Base-by-base conservation (phyloP, 202 grass and related monocot species). In the Saccharum hybrid region DNA sequence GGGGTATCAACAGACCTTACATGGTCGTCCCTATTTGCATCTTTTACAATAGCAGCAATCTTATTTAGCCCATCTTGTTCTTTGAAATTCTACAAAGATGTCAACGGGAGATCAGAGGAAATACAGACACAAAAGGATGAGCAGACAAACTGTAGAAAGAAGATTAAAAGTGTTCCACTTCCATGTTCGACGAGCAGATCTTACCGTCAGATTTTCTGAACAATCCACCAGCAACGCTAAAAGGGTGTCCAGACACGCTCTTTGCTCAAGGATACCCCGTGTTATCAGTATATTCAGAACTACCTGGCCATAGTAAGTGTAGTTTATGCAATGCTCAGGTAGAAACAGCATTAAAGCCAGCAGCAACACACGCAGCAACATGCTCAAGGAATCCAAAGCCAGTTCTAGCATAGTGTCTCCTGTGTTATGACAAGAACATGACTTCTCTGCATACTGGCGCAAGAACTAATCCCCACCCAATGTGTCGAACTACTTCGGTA, bases 221-320 rank as follows among this genome's bases (percentile, higher is more conserved):
- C 75, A 90, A 84, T 62, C 57, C 68, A 92, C 70, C 66, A 92
- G 62, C 54, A 92, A 38, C 18, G 87, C 70, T 74, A 92, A 68
- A 70, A 92, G 87, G 8, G 87, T 79, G 74, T 92, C 90, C 66
- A 92, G 82, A 79, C 84, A 90, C 39, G 80, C 84, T 87, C 34
- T 84, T 86, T 90, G 87, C 74, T 92, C 84, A 14, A 87, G 71
- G 51, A 71, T 23, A 30, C 87, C 81, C 43, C 72, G 84, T 74
- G 64, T 82, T 51, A 57, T 71, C 52, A 92, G 82, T 79, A 87
- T 78, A 78, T 28, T 79, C 42, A 90, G 26, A 72, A 92, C 51
- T 15, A 90, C 84, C 90, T 92, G 76, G 38, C 1, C 19, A 23
- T 26, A 3, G 2, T 10, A 78, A 30, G 34, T 19, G 1, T 8